phyloP scores from a whole-genome alignment of 768 basidiomycete species.

The Holtermanniella nyarrowii region DNA sequence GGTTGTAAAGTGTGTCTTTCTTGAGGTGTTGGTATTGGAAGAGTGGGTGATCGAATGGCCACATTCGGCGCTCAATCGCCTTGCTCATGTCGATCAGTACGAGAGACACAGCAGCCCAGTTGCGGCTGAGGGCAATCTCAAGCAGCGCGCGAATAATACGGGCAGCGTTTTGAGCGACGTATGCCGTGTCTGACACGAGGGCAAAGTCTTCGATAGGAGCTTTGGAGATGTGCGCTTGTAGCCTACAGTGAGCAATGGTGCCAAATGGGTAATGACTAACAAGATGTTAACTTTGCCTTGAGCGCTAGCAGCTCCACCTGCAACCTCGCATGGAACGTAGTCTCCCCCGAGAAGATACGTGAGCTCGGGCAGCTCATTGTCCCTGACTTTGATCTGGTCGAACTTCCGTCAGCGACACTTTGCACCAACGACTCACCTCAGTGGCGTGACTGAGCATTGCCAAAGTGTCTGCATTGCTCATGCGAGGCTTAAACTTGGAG shows the following conservation, averaged over 20 bases:
- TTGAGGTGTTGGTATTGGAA: constrained; percentile 65
- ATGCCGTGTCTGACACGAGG: constrained; percentile 85
- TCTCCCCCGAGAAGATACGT: constrained; percentile 53
- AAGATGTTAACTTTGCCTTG: constrained; percentile 90
- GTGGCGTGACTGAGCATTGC: constrained; percentile 78
- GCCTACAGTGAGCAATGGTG: constrained; percentile 16
- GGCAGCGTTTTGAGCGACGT: constrained; percentile 86
- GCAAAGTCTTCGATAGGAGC: constrained; percentile 86
- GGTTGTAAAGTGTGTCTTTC: constrained; percentile 62
- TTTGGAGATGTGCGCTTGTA: constrained; percentile 80
- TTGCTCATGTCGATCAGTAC: constrained; percentile 86
- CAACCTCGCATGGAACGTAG: constrained; percentile 65
- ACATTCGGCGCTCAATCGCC: constrained; percentile 78
- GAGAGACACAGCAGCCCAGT: constrained; percentile 73
- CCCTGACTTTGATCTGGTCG: constrained; percentile 85
- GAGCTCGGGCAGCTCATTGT: constrained; percentile 77
- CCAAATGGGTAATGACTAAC: constrained; percentile 5
- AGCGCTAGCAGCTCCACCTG: constrained; percentile 57
- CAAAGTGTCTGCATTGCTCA: constrained; percentile 89
- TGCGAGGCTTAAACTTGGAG: constrained; percentile 59
- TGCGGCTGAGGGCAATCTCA: constrained; percentile 84
- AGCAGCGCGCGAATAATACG: constrained; percentile 89
- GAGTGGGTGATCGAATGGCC: constrained; percentile 90
- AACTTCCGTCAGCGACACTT: constrained; percentile 50
- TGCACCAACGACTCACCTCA: constrained; percentile 51